These are phyloP conservation scores for Sclerotinia minor DNA, from an alignment of 2,329 filamentous ascomycete genomes.

Conservation along the genomic window DNA sequence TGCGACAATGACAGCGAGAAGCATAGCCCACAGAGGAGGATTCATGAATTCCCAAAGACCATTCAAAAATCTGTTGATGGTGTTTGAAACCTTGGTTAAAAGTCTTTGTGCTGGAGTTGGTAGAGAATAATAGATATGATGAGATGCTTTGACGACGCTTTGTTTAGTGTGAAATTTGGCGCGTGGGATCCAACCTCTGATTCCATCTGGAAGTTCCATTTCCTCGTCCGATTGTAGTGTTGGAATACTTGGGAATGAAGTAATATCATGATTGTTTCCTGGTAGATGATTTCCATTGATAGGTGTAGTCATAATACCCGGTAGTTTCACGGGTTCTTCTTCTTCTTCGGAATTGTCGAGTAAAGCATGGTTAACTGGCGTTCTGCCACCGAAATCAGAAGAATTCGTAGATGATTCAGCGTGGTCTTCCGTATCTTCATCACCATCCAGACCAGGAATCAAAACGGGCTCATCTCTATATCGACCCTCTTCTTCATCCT, in stretches of 20 bases:
- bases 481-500: conserved; percentile 58
- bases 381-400: conserved; percentile 42
- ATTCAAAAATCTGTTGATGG: conserved; percentile 53
- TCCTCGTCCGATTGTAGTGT: conserved; percentile 37
- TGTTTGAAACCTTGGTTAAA: conserved; percentile 47
- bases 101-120: conserved; percentile 54
- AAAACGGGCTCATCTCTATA: conserved; percentile 56
- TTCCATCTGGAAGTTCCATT: conserved; percentile 43
- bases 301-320: conserved; percentile 32
- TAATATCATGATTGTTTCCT: conserved; percentile 48
- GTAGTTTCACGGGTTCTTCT: conserved; percentile 44
- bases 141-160: conserved; percentile 25
- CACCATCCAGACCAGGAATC: conserved; percentile 49
- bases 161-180: conserved; percentile 42
- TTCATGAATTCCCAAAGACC: conserved; percentile 97
- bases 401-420: conserved; percentile 33
- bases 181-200: conserved; percentile 47
- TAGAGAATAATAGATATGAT: conserved; percentile 48
- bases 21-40: conserved; percentile 95
- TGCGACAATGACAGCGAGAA: conserved; percentile 85
- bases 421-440: conserved; percentile 27
- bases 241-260: conserved; percentile 61
- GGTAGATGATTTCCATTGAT: conserved; percentile 34
- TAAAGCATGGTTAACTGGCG: conserved; percentile 38
- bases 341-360: conserved; percentile 46